These are phyloP conservation scores for Aspergillus terreus DNA, from an alignment of 2,329 filamentous ascomycete species.

Conservation along the genomic window DNA sequence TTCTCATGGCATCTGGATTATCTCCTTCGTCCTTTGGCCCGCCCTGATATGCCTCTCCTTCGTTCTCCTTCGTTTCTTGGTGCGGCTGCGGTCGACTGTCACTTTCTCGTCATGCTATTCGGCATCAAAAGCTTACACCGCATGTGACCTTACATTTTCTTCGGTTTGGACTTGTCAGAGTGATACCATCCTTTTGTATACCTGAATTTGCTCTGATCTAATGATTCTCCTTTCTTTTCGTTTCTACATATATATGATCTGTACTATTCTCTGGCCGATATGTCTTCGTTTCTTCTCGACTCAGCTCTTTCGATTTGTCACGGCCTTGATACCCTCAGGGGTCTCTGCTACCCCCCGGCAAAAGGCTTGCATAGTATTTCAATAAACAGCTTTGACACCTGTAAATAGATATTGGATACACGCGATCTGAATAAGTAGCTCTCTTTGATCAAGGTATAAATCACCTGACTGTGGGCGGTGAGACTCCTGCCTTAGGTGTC, in stretches of 20 bases:
- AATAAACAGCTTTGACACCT: no score
- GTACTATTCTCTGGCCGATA: background rate
- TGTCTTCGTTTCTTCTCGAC: background rate
- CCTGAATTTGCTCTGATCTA: background rate
- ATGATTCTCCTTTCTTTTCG: background rate
- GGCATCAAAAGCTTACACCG: conserved; percentile 14
- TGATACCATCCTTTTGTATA: conserved; percentile 34
- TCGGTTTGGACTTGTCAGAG: conserved; percentile 24
- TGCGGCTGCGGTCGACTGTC: conserved; percentile 11
- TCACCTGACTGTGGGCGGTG: conserved; percentile 7
- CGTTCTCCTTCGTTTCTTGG: conserved; percentile 8
- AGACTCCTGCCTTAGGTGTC: conserved; percentile 21
- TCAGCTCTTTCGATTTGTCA: conserved; percentile 6
- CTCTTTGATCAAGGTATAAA: background rate
- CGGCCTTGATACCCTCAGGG: no score
- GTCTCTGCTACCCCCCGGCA: no score
- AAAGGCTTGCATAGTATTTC: no score
- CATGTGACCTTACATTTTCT: conserved; percentile 16
- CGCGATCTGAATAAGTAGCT: background rate
- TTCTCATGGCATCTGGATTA: conserved; percentile 3
- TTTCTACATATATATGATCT: conserved; percentile 18
- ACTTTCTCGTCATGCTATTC: conserved; percentile 3
- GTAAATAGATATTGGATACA: background rate
- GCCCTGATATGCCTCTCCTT: conserved; percentile 1
- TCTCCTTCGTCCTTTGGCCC: conserved; percentile 5